Evolutionary conservation across 73 alveolate genomes (phyloP).

Genomic region (Paramecium sexaurelia): DNA sequence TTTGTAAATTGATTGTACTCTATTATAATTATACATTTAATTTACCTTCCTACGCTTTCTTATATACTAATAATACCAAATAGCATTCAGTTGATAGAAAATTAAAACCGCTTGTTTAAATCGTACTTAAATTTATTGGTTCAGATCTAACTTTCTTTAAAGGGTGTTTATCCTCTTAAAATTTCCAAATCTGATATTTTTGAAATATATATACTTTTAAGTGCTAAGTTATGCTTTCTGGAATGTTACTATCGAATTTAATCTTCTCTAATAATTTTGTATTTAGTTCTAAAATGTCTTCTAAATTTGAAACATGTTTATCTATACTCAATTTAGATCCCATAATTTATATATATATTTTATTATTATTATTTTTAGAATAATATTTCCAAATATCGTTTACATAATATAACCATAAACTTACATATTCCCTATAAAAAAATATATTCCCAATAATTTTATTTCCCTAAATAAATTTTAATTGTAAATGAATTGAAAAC

Average conservation of each 20-base stretch:
- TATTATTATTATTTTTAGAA: background rate
- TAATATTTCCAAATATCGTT: background rate
- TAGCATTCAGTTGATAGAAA: conserved; percentile 74
- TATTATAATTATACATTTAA: conserved; percentile 1
- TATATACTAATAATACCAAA: conserved; percentile 81
- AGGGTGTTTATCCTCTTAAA: conserved; percentile 56
- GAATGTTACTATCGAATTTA: conserved; percentile 62
- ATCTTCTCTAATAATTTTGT: conserved; percentile 58
- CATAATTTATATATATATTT: conserved; percentile 37
- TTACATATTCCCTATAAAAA: too few species aligned
- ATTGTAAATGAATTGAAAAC: background rate
- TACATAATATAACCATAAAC: background rate
- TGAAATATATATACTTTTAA: conserved; percentile 41
- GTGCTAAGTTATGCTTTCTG: conserved; percentile 65
- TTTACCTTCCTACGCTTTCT: conserved; percentile 71
- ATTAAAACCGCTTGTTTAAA: conserved; percentile 44
- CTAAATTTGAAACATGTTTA: conserved; percentile 62
- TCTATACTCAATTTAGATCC: conserved; percentile 64
- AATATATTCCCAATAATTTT: background rate
- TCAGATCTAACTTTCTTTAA: conserved; percentile 28
- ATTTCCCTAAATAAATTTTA: background rate
- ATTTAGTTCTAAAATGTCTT: conserved; percentile 60
- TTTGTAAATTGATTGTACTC: conserved; percentile 68
- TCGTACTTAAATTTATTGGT: conserved; percentile 30
- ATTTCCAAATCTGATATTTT: conserved; percentile 60